Evolutionary conservation across 2,329 filamentous ascomycete species (phyloP).

Genomic region (Diaporthe destruens): DNA sequence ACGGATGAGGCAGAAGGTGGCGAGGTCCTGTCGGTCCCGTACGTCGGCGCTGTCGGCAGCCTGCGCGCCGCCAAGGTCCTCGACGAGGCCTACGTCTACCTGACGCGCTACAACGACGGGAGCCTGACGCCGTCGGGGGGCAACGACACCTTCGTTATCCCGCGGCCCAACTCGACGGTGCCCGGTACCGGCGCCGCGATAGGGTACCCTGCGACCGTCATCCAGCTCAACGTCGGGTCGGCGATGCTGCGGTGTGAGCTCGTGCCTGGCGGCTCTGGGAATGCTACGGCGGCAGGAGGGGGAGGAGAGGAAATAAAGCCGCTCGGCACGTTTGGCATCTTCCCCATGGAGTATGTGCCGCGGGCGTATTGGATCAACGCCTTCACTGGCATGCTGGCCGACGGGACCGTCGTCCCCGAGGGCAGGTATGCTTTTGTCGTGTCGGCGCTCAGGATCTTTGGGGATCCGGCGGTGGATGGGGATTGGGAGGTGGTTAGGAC

Average conservation of each 20-base stretch:
- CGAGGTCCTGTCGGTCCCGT: neutral
- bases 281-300: neutral
- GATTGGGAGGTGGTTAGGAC: neutral
- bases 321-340: constrained; percentile 14
- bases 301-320: too few relatives aligned
- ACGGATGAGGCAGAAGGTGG: neutral
- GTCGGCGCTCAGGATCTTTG: constrained; percentile 2
- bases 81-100: neutral
- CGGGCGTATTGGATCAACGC: constrained; percentile 6
- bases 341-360: constrained; percentile 10
- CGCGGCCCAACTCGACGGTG: neutral
- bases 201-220: constrained; percentile 2
- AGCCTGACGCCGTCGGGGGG: neutral
- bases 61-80: constrained; percentile 11
- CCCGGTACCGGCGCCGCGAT: neutral
- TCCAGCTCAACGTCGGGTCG: constrained; percentile 14
- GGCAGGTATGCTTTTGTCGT: constrained; percentile 13
- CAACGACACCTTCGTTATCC: constrained; percentile 14
- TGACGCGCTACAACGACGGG: constrained; percentile 1
- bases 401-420: constrained; percentile 17
- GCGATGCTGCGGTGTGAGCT: constrained; percentile 20
- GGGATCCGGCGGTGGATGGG: neutral
- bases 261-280: neutral
- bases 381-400: constrained; percentile 27
- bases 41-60: constrained; percentile 10